phyloP scores from a whole-genome alignment of 345 rosid species.

The Boechera stricta region DNA sequence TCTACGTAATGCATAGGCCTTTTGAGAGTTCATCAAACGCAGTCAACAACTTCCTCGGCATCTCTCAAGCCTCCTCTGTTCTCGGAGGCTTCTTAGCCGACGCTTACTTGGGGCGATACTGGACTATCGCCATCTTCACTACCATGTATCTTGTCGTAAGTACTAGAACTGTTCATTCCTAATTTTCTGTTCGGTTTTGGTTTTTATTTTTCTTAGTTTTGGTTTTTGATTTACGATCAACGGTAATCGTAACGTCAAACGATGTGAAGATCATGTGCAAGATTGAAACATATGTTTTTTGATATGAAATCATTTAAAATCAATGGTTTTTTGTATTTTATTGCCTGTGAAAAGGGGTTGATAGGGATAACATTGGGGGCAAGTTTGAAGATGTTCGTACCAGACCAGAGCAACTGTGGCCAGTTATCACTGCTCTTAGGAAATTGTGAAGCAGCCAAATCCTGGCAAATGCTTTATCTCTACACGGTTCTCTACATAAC shows the following conservation, averaged over 20 bases:
- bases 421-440: conserved; percentile 71
- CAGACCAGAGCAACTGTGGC: conserved; percentile 70
- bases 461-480: conserved; percentile 87
- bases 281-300: conserved; percentile 6
- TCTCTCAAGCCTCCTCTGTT: conserved; percentile 91
- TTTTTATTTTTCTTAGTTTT: background rate
- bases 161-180: background rate
- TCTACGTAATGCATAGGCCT: conserved; percentile 85
- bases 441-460: conserved; percentile 69
- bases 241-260: no score
- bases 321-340: background rate
- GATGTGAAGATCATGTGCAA: background rate
- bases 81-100: conserved; percentile 94
- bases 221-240: no score
- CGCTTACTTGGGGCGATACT: conserved; percentile 91
- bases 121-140: conserved; percentile 94
- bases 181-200: background rate
- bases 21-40: conserved; percentile 82
- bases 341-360: conserved; percentile 65
- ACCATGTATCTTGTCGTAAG: conserved; percentile 79
- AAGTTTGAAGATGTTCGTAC: conserved; percentile 59
- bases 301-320: background rate
- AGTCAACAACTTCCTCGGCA: conserved; percentile 89
- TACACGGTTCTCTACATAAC: conserved; percentile 75
- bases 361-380: conserved; percentile 86